Percentiles rank a stretch among this genome's conserved stretches.
These are phyloP conservation scores for Globisporangium paddicum DNA, from an alignment of 352 stramenopile genomes.

Conservation along the genomic window DNA sequence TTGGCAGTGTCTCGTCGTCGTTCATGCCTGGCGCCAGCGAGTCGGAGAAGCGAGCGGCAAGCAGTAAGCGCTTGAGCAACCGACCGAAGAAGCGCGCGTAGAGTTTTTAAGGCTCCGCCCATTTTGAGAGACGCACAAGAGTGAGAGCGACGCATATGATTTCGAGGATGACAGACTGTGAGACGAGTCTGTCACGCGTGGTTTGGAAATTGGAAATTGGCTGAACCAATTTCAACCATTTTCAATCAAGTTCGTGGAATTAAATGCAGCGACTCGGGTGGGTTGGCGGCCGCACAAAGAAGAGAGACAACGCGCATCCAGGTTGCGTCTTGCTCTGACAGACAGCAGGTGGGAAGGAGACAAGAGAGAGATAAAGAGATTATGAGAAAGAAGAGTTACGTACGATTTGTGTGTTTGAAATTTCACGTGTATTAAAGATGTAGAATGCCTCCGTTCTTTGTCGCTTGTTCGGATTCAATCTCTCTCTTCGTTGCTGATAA, in stretches of 20 bases:
- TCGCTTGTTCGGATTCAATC: not conserved
- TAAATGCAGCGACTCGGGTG: not conserved
- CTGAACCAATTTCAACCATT: not conserved
- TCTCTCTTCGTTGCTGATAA: not conserved
- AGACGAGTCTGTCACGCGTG: not conserved
- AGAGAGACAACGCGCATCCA: constrained; percentile 6
- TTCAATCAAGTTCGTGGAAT: not conserved
- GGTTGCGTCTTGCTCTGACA: not conserved
- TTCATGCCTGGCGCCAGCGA: constrained; percentile 26
- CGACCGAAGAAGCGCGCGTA: constrained; percentile 18
- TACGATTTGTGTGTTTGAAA: constrained; percentile 1
- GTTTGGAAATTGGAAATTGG: not conserved
- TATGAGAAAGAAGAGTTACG: constrained; percentile 1
- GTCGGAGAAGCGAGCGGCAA: constrained; percentile 11
- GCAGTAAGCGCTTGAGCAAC: constrained; percentile 13
- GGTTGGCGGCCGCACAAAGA: constrained; percentile 4
- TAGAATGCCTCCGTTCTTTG: not conserved
- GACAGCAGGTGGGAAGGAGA: not conserved
- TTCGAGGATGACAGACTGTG: not conserved
- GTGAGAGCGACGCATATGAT: not conserved
- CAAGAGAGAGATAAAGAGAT: not conserved
- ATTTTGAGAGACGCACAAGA: not conserved
- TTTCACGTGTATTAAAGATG: constrained; percentile 1
- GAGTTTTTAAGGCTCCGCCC: constrained; percentile 16
- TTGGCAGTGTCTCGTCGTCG: constrained; percentile 39